Evolutionary conservation across 2,329 filamentous ascomycete species (phyloP).

Genomic region (Diaporthe amygdali): DNA sequence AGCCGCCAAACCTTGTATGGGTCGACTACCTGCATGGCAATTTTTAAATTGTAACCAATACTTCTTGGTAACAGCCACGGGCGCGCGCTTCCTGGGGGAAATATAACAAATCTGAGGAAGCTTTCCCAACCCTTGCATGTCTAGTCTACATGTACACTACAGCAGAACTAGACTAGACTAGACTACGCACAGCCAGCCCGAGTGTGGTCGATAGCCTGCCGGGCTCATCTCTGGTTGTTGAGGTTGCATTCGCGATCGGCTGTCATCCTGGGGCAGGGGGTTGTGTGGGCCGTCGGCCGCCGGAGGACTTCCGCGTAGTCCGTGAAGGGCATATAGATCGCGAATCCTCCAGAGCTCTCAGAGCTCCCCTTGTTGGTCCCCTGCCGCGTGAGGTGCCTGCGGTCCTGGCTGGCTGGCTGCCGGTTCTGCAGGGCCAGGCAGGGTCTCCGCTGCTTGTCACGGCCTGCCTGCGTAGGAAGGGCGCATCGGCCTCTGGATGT

Average conservation of each 20-base stretch:
- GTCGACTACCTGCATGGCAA: too few species aligned
- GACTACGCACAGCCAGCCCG: background rate
- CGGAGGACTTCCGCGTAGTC: conserved; percentile 6
- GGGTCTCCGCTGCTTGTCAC: conserved; percentile 11
- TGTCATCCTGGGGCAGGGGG: conserved; percentile 2
- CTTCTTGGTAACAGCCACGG: background rate
- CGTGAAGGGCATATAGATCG: background rate
- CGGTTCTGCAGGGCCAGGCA: background rate
- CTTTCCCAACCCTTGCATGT: background rate
- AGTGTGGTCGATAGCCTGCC: background rate
- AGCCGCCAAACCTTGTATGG: background rate
- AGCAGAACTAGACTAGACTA: background rate
- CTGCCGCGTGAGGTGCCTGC: background rate
- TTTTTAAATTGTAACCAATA: background rate
- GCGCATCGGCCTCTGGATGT: background rate
- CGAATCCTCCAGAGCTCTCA: background rate
- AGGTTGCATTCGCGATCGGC: conserved; percentile 4
- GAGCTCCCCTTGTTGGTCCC: background rate
- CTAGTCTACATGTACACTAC: background rate
- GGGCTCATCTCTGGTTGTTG: background rate
- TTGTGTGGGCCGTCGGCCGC: background rate
- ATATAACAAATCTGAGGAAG: background rate
- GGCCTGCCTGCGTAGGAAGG: background rate
- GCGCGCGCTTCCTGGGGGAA: background rate
- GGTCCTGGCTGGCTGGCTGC: background rate